A percentile compares a stretch with the other conserved stretches of the same genome.
phyloP scores from a whole-genome alignment of 371 early-diverging fungal genomes.

The Haplosporangium sp. region DNA sequence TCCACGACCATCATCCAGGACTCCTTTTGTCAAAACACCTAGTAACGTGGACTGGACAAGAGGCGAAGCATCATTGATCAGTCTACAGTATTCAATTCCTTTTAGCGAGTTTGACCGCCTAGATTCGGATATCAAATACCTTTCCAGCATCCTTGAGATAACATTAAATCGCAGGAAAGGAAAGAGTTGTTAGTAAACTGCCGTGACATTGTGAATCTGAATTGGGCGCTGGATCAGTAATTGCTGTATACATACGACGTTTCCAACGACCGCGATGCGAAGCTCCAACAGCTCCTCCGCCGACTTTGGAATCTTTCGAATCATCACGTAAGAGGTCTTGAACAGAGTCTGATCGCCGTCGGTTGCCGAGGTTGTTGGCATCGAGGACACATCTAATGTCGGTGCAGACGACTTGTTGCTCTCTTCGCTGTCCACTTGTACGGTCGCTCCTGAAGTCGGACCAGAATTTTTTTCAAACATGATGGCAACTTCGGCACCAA shows the following conservation, averaged over 20 bases:
- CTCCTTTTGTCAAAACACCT: conserved; percentile 91
- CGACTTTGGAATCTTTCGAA: conserved; percentile 74
- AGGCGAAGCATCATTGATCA: neutral
- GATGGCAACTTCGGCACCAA: conserved; percentile 74
- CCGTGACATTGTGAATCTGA: too few relatives aligned
- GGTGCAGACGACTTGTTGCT: neutral
- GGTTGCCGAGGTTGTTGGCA: conserved; percentile 4
- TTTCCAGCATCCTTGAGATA: conserved; percentile 68
- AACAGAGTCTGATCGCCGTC: conserved; percentile 20
- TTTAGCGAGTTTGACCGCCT: neutral
- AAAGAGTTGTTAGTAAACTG: neutral
- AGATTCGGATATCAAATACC: conserved; percentile 39
- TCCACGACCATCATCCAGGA: conserved; percentile 94
- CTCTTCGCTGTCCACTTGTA: conserved; percentile 11
- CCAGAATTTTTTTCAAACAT: conserved; percentile 63
- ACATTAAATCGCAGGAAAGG: neutral
- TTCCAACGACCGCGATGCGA: conserved; percentile 91
- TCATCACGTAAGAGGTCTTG: conserved; percentile 67
- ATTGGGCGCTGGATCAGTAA: neutral
- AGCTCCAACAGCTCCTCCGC: conserved; percentile 86
- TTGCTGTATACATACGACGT: conserved; percentile 70
- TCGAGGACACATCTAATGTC: neutral
- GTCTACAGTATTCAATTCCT: too few relatives aligned
- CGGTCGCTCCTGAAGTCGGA: conserved; percentile 8
- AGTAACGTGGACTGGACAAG: conserved; percentile 81